Evolutionary conservation across 1,284 basidiomycete species (phyloP), one percentile per base, ranked within the genome.

Genomic region (Rhodotorula sp.): DNA sequence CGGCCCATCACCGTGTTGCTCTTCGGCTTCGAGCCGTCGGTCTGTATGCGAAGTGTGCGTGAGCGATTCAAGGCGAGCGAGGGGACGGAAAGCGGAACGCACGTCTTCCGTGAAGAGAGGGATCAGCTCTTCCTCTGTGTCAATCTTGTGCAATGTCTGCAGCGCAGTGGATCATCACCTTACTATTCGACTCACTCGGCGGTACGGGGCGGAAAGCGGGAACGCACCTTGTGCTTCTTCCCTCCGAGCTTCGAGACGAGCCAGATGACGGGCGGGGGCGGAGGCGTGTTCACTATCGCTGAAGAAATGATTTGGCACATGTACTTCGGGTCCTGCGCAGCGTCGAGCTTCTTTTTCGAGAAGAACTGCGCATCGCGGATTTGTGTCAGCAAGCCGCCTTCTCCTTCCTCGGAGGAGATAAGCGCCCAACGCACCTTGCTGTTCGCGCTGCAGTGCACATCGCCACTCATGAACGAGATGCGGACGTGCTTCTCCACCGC

Each of bases 381-480:
- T 5, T 4, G 34, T 7, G 34, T 48, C 24, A 26, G 28, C n/a
- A 37, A 47, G 26, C 30, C 48, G 10, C 20, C 18, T 30, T 22
- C 28, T 20, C 58, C 26, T 64, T 75, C 40, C 11, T 44, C 11
- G 40, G 93, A 82, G 18, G 87, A 80, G 2, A 90, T 8, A 16
- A 24, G n/a, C 48, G 4, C 22, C 10, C 20, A 24, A 30, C 55
- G 53, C 46, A 68, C 67, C 48, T 65, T 65, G n/a, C 50, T 53
- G 1, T 94, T 90, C 0, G 91, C 89, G 0, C 89, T 89, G 73
- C 90, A 90, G 77, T 96, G 93, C 30, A 96, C 93, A 77, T 97
- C 93, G 4, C 94, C 94, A 0, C 88, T 89, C n/a, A 96, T 76
- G 80, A 94, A 93, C 0, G 88, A 86, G 26, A 97, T 84, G 31